Evolutionary conservation across 495 filamentous ascomycete species (phyloP), one percentile per base, ranked within the genome.

Genomic region (Lasiosphaeria ovina): DNA sequence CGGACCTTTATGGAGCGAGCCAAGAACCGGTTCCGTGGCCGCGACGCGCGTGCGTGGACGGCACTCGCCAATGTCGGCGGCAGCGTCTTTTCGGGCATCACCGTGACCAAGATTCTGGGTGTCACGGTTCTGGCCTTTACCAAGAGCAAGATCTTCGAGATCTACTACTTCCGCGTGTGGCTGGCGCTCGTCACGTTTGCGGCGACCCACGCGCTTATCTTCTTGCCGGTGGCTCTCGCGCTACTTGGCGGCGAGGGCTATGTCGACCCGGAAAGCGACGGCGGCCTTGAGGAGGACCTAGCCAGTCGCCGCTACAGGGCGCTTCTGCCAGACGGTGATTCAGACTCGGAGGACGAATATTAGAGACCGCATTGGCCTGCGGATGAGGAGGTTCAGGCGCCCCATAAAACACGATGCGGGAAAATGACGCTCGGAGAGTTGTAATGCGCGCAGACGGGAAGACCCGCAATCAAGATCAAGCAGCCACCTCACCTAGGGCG

Each of bases 131-230:
- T 99, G 12, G 94, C 93, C 0, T 98, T 96, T 63, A 99, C 94
- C 7, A 77, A 90, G 32, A 96, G 91, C 74, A 98, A 97, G 83
- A 98, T 99, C 71, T 99, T 99, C 69, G 95, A 98, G 79, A 90
- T 98, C 57, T 99, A 98, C 74, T 99, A 98, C 72, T 99, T 99
- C 77, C 80, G 94, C 7, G 89, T 99, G 40, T 99, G 94, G 94
- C 70, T 96, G 24, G 88, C 93, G 49, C 80, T 99, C 61, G 91
- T 98, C 42, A 63, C 92, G 24, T 91, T 96, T 61, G 95, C 91
- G n/a, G 90, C 91, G 24, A 79, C 83, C 0, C 94, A 99, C 72
- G 90, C 93, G 10, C 80, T 99, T 14, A 82, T 99, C 3, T 96
- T 96, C 74, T 76, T 99, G 61, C 94, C 94, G 0, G 95, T 97